Base-by-base conservation (phyloP, 2,329 filamentous ascomycete species). In the Xylaria sp. region DNA sequence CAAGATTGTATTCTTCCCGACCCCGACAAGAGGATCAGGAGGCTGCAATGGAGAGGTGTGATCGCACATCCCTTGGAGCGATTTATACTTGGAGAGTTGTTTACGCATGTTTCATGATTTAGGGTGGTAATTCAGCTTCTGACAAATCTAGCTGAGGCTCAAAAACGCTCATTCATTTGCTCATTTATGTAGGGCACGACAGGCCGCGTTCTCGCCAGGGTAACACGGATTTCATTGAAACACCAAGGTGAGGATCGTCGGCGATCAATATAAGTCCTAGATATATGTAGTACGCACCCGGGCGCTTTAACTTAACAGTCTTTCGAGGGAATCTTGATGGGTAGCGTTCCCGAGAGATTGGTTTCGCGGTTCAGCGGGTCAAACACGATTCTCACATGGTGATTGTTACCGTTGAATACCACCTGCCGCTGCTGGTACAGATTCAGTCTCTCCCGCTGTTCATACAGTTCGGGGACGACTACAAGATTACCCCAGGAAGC, bases 311-410 rank as follows among this genome's bases (percentile, higher is more conserved):
- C n/a, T n/a, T n/a, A n/a, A n/a, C n/a, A n/a, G n/a, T n/a, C n/a
- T n/a, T n/a, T n/a, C n/a, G n/a, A n/a, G n/a, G n/a, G n/a, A n/a
- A n/a, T n/a, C n/a, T n/a, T n/a, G n/a, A n/a, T n/a, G n/a, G n/a
- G 59, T 59, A 60, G 42, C 51, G 47, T 50, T 63, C 63, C 63
- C 67, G 45, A 68, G 64, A 50, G 47, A 45, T 59, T 44, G 63
- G 63, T 61, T 64, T 66, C 20, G 29, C 53, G 60, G 51, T 51
- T 59, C 56, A 33, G 63, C 55, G 38, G 29, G 50, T 66, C 33
- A 15, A 56, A 44, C 47, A 36, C 20, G 44, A 22, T 38, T 57
- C 22, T 20, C 25, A 22, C 31, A 13, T 45, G 13, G 39, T 29
- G 22, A 53, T 60, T 47, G 45, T 62, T 62, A 59, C 44, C 55